Evolutionary conservation across 2,329 filamentous ascomycete genomes (phyloP), one percentile per base, ranked within the genome.

Genomic region (Penicillium italicum): DNA sequence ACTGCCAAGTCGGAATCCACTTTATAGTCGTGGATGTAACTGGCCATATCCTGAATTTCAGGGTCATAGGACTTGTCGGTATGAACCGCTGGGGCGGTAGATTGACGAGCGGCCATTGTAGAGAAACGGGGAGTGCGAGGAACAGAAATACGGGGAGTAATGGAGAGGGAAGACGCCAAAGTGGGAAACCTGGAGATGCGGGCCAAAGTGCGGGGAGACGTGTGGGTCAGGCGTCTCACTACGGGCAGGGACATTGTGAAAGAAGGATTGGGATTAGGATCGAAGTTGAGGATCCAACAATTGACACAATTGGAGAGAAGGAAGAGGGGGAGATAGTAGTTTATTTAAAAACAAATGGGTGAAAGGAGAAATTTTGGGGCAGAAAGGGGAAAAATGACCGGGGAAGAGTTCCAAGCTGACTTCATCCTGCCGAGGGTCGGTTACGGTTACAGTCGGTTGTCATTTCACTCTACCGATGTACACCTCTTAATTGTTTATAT

Each of bases 21-120:
- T 56, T 90, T 83, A 76, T 92, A 93, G 74, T 92, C 90, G 82
- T 95, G 90, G 73, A 97, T 89, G 78, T 97, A 99, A 77, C 83
- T 85, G 61, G 93, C 93, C 81, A 99, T 96, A 74, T 97, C 92
- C 76, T 86, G 87, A 76, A 97, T 94, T 79, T 97, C 93, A 61
- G 89, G 85, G 73, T 97, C 93, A 76, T 93, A 97, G 65, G 86
- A 82, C 73, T 82, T 70, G 45, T 72, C 64, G 38, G 63, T 62
- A 22, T 69, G 64, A 18, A 69, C 66, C 44, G 71, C 55, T n/a
- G 74, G 72, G 30, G 71, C 69, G 53, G 71, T 67, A 50, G 69
- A 72, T 55, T 72, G 70, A 62, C 74, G 70, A 47, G 75, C 63
- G 47, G 74, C 58, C 69, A 77, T 76, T 57, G 75, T 78, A 43